Conservation (phyloP, 2,329 filamentous ascomycete species). For the Cercospora nicotianae region DNA sequence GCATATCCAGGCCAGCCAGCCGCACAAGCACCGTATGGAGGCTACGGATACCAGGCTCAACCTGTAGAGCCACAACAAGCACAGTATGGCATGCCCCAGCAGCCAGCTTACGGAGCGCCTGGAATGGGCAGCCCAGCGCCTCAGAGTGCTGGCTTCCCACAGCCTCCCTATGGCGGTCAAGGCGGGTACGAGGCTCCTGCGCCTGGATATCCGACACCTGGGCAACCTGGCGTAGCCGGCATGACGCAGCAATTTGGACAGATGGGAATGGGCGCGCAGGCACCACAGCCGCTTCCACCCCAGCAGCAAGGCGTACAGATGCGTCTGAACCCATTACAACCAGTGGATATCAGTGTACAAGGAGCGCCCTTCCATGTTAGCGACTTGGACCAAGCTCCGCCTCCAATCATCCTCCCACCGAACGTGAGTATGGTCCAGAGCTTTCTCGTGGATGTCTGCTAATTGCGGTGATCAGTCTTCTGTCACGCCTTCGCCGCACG, state of each 20-base stretch:
- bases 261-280: conserved; percentile 62
- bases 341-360: conserved; percentile 73
- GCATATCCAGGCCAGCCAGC: conserved; percentile 47
- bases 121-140: conserved; percentile 25
- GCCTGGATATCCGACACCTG: conserved; percentile 26
- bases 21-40: conserved; percentile 25
- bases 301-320: conserved; percentile 50
- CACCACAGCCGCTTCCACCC: conserved; percentile 48
- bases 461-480: conserved; percentile 60
- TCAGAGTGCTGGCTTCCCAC: conserved; percentile 36
- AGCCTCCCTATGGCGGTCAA: conserved; percentile 44
- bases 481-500: conserved; percentile 83
- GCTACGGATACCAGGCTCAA: conserved; percentile 48
- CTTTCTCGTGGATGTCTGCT: not conserved
- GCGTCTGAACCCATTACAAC: conserved; percentile 81
- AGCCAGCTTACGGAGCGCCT: conserved; percentile 34
- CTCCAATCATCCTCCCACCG: conserved; percentile 83
- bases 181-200: conserved; percentile 66
- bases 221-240: conserved; percentile 41
- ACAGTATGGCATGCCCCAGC: conserved; percentile 38
- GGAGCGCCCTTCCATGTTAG: conserved; percentile 91
- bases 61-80: conserved; percentile 33
- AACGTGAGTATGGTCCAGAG: conserved; percentile 65
- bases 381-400: conserved; percentile 87
- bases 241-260: conserved; percentile 74